Evolutionary conservation across 768 basidiomycete genomes (phyloP).

Genomic region (Russula sp.): DNA sequence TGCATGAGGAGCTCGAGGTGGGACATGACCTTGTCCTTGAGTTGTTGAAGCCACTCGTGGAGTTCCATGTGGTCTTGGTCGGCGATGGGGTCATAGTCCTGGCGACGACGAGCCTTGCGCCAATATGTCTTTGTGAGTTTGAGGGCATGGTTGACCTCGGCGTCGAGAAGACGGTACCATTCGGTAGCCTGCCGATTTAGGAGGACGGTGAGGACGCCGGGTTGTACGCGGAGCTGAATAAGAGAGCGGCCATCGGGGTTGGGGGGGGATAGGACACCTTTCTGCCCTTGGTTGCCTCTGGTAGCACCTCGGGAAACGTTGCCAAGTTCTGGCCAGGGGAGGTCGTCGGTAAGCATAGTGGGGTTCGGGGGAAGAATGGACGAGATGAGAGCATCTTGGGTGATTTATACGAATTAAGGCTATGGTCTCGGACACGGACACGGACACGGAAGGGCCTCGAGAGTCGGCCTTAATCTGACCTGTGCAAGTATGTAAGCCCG

Average conservation of each 20-base stretch:
- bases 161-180: conserved; percentile 75
- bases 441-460: not conserved
- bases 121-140: conserved; percentile 84
- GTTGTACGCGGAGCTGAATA: conserved; percentile 78
- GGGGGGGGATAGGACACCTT: conserved; percentile 65
- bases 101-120: conserved; percentile 68
- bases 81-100: conserved; percentile 78
- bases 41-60: conserved; percentile 81
- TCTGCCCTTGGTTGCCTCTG: conserved; percentile 80
- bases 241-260: conserved; percentile 71
- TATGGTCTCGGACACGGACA: not conserved
- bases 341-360: conserved; percentile 57
- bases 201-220: conserved; percentile 70
- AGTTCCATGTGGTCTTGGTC: conserved; percentile 89
- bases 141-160: conserved; percentile 72
- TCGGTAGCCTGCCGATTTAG: conserved; percentile 74
- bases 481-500: not conserved
- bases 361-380: conserved; percentile 15
- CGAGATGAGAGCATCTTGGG: not conserved
- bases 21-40: conserved; percentile 87
- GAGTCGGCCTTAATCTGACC: not conserved
- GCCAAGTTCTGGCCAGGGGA: conserved; percentile 82
- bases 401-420: conserved; percentile 14
- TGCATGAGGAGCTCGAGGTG: conserved; percentile 84
- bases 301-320: conserved; percentile 82